Percentiles rank a stretch among this genome's conserved stretches.
Conservation (phyloP, 345 rosid species). For the Erysimum cheiranthoides region DNA sequence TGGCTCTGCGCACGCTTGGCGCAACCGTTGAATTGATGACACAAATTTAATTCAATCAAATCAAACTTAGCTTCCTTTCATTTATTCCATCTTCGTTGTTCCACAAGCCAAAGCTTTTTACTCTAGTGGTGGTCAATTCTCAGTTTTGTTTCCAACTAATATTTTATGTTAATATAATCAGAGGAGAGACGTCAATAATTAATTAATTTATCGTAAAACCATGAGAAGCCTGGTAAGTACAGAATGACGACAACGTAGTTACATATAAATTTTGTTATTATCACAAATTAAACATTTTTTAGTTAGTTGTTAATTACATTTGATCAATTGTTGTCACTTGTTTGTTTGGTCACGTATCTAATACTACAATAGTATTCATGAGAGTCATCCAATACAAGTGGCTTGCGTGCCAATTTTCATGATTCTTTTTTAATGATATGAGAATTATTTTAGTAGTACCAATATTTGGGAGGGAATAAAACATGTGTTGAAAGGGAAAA, state of each 20-base stretch:
- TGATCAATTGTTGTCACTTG: constrained; percentile 1
- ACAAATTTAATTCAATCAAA: background rate
- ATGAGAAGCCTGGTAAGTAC: background rate
- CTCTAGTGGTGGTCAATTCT: constrained; percentile 9
- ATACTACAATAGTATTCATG: background rate
- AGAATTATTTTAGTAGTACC: background rate
- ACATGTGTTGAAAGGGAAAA: constrained; percentile 29
- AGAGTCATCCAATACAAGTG: constrained; percentile 14
- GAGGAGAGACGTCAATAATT: background rate
- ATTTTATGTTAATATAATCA: background rate
- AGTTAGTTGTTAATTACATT: constrained; percentile 1
- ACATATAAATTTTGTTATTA: background rate
- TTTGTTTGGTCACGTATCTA: constrained; percentile 29
- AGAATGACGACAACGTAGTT: background rate
- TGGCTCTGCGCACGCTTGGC: constrained; percentile 23
- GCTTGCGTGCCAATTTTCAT: constrained; percentile 17
- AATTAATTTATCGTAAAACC: background rate
- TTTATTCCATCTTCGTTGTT: constrained; percentile 3
- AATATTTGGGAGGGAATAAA: constrained; percentile 21
- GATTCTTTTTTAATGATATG: background rate
- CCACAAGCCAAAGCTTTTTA: background rate
- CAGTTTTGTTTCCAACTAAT: background rate
- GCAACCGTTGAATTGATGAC: constrained; percentile 29
- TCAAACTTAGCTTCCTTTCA: background rate
- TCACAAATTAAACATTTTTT: background rate